These are phyloP conservation scores for Oryza meridionalis DNA, from an alignment of 176 grass and related monocot species.

Conservation along the genomic window DNA sequence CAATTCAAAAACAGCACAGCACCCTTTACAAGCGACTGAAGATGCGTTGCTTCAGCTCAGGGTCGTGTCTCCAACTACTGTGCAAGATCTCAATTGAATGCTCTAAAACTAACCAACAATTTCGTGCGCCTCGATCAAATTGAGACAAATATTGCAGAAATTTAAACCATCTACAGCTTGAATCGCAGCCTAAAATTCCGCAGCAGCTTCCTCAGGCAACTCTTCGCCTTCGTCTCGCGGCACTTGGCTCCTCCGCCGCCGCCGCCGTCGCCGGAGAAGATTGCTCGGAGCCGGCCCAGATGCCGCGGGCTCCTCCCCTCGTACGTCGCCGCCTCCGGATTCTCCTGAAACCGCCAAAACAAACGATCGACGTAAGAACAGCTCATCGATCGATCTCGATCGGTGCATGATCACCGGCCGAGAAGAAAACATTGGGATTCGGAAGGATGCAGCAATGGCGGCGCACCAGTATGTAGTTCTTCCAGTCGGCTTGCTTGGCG, in stretches of 20 bases:
- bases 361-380: background rate
- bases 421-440: background rate
- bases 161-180: background rate
- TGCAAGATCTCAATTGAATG: background rate
- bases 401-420: background rate
- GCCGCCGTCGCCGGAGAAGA: slow-evolving; percentile 6
- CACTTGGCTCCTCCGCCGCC: background rate
- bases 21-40: background rate
- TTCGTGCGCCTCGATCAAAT: background rate
- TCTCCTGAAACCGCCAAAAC: slow-evolving; percentile 14
- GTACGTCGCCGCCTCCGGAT: slow-evolving; percentile 36
- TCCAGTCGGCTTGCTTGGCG: slow-evolving; percentile 42
- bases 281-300: slow-evolving; percentile 6
- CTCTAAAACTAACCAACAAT: background rate
- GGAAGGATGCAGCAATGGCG: background rate
- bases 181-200: slow-evolving; percentile 35
- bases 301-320: slow-evolving; percentile 21
- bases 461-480: slow-evolving; percentile 31
- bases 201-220: slow-evolving; percentile 42
- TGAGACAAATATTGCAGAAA: too few species aligned
- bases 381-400: too few species aligned
- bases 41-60: background rate
- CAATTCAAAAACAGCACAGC: background rate
- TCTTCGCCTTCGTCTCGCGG: slow-evolving; percentile 20
- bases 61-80: background rate